These are phyloP conservation scores for Conringia planisiliqua DNA, from an alignment of 345 rosid genomes.

Conservation along the genomic window DNA sequence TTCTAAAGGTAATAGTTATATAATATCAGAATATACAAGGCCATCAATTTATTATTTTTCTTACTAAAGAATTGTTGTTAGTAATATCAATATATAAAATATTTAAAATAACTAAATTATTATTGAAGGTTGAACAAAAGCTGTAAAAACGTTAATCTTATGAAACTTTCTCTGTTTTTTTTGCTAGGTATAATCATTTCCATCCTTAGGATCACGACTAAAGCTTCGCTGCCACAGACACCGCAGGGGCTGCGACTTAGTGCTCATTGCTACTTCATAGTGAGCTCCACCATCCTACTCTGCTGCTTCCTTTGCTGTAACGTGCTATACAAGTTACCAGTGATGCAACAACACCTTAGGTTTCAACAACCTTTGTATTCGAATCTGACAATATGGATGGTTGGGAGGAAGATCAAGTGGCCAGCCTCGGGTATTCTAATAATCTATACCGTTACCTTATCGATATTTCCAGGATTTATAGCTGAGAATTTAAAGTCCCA, in stretches of 20 bases:
- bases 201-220: constrained; percentile 68
- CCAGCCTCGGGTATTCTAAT: constrained; percentile 57
- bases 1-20: not conserved
- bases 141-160: not conserved
- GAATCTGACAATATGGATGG: constrained; percentile 40
- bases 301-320: constrained; percentile 65
- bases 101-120: too few species aligned
- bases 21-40: not conserved
- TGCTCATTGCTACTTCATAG: constrained; percentile 75
- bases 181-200: constrained; percentile 70
- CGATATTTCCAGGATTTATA: constrained; percentile 83
- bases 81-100: too few species aligned
- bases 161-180: not conserved
- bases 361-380: constrained; percentile 32
- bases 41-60: too few species aligned
- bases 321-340: constrained; percentile 64
- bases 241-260: constrained; percentile 66
- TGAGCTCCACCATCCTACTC: constrained; percentile 53
- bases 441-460: constrained; percentile 71
- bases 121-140: not conserved
- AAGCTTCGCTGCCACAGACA: constrained; percentile 77
- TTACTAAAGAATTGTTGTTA: too few species aligned
- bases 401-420: constrained; percentile 53
- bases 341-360: constrained; percentile 53
- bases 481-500: constrained; percentile 60